Base-by-base conservation (phyloP, 208 protist species). In the Wallacemonas sp. region DNA sequence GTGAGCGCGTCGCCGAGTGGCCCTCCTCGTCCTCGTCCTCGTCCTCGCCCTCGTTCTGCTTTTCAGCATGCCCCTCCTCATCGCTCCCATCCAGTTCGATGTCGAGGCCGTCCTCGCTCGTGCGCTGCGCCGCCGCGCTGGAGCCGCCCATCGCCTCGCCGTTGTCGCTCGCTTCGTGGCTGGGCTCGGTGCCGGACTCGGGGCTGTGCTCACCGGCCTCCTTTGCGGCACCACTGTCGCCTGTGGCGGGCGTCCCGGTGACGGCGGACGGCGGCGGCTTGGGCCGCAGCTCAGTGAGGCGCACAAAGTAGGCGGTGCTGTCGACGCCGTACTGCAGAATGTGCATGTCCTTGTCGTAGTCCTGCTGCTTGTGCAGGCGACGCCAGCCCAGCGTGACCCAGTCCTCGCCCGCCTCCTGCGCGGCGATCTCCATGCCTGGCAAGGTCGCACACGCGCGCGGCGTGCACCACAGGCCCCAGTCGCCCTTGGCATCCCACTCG, bases 381-480 rank as follows among this genome's bases (percentile, higher is more conserved):
- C 45, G 39, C 91, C 93, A 97, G 23, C 76, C 76, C 11, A 96
- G 45, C 25, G 52, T n/a, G 33, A 78, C 86, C 67, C 86, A 92
- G 76, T 82, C 73, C 68, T 97, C 90, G 59, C 84, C 89, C n/a
- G 94, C 81, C 25, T 93, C 82, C 18, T 82, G 70, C 22, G 90
- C 72, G 2, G 61, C 57, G 52, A 81, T 70, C 54, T 54, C 65
- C 70, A 95, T 93, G 33, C 77, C 82, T 36, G 93, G 83, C 44
- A 96, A 68, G 16, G 93, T 97, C 32, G 85, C 79, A 50, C 93
- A 97, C 32, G 77, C 88, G 41, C 84, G 85, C 11, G 87, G 67
- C 20, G 81, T 69, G 61, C 85, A 91, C 93, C 93, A 97, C 20
- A 94, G 70, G 4, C 93, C 93, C 91, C 93, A 97, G 46, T 92